Base-by-base conservation (phyloP, 176 grass and related monocot species). In the Poa pratensis region DNA sequence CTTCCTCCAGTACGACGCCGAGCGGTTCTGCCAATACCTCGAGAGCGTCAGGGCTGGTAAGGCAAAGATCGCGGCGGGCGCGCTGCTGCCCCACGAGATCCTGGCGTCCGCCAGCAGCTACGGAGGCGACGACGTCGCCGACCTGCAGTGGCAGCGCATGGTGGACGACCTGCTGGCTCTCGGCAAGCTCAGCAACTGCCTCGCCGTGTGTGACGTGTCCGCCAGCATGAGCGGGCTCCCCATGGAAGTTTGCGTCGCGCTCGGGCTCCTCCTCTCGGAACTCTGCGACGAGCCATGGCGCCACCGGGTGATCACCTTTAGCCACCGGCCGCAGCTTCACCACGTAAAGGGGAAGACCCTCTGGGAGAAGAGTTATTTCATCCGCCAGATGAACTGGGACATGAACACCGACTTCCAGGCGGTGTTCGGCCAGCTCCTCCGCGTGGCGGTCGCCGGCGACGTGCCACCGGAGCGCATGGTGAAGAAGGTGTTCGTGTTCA, bases 191-290 rank as follows among this genome's bases (percentile, higher is more conserved):
- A 53, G 23, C 42, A 92, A 89, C 81, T 97, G 85, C 87, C n/a
- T 97, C 30, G 89, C 92, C 30, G 92, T 94, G 35, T 97, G 94
- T 80, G 94, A 97, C 61, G 92, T 97, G 22, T 97, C 92, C 1
- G 87, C 75, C 39, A 97, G 94, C 86, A 97, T 97, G 94, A 2
- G 0, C 7, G 94, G 89, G 7, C 24, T 42, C 4, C 89, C 92
- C 73, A 92, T 94, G 92, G 85, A 94, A 19, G 89, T 94, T 16
- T 88, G 85, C 89, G 80, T 97, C 35, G 92, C 94, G 9, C 89
- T 97, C 3, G 94, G 94, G 10, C 85, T 97, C 65, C 94, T 97
- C 60, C 76, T 97, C 3, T 94, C 90, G 0, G 94, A 97, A 71
- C 87, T 97, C 70, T 90, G 89, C 83, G 94, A 90, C 27, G 85